Conservation (phyloP, 1,284 basidiomycete genomes). For the Trametes hirsuta region DNA sequence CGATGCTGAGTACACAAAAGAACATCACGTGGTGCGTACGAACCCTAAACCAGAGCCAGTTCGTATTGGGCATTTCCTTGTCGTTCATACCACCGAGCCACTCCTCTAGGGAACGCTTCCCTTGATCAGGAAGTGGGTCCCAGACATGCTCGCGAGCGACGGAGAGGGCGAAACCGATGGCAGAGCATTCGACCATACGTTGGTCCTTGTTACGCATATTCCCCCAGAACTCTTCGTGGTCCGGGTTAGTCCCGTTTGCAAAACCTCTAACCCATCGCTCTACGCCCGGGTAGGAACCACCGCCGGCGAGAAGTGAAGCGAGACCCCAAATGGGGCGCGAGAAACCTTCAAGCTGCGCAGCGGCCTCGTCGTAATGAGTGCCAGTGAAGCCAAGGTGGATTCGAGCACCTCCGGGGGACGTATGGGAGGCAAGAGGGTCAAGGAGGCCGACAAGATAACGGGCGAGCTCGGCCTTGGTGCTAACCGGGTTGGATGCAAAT, state of each 20-base stretch:
- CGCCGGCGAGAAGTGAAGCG: constrained; percentile 66
- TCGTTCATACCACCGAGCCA: constrained; percentile 80
- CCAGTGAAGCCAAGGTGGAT: constrained; percentile 74
- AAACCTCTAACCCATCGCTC: constrained; percentile 70
- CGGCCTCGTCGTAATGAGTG: constrained; percentile 76
- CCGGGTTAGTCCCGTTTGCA: constrained; percentile 66
- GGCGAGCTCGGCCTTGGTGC: constrained; percentile 60
- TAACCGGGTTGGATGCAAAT: constrained; percentile 60
- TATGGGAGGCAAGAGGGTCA: constrained; percentile 68
- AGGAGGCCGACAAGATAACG: constrained; percentile 61
- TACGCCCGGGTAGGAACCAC: constrained; percentile 56
- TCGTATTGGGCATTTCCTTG: constrained; percentile 75
- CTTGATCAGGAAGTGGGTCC: constrained; percentile 57
- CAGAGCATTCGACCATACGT: constrained; percentile 82
- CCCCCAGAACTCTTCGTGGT: constrained; percentile 75
- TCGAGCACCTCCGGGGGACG: constrained; percentile 72
- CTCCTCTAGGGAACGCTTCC: constrained; percentile 59
- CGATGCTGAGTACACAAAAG: neutral
- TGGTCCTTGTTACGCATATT: constrained; percentile 76
- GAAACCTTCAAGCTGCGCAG: constrained; percentile 78
- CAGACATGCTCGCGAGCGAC: constrained; percentile 69
- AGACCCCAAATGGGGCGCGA: constrained; percentile 80
- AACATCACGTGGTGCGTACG: constrained; percentile 32
- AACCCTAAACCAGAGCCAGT: constrained; percentile 81
- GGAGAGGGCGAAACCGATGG: constrained; percentile 73